Evolutionary conservation across 2,329 filamentous ascomycete species (phyloP).

Genomic region (Xylaria hypoxylon): DNA sequence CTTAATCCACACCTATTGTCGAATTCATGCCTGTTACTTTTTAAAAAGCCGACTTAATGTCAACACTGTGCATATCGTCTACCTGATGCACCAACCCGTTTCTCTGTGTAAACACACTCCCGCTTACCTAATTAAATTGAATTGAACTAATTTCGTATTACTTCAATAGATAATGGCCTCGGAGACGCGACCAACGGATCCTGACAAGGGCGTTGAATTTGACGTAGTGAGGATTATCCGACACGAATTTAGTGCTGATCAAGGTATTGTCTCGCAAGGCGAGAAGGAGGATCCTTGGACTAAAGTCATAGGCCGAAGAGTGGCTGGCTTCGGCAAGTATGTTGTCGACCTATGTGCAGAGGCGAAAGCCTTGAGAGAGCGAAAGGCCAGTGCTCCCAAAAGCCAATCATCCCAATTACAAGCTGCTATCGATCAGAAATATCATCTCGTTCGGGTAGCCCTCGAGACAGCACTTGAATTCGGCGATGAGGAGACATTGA

Average conservation of each 20-base stretch:
- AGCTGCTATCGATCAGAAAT: conserved; percentile 57
- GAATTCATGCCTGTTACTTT: not conserved
- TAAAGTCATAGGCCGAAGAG: conserved; percentile 52
- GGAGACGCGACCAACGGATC: conserved; percentile 41
- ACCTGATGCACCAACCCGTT: not conserved
- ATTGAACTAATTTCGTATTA: conserved; percentile 15
- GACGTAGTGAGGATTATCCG: conserved; percentile 48
- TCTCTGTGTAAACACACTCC: not conserved
- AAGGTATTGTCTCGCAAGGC: conserved; percentile 39
- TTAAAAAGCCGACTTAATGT: not conserved
- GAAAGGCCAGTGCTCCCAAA: conserved; percentile 50
- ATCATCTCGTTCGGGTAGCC: conserved; percentile 62
- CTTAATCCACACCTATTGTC: not conserved
- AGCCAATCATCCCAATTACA: conserved; percentile 49
- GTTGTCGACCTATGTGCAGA: conserved; percentile 49
- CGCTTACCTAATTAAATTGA: not conserved
- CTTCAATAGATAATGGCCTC: conserved; percentile 40
- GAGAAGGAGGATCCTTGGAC: conserved; percentile 49
- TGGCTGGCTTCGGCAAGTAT: conserved; percentile 61
- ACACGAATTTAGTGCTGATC: conserved; percentile 38
- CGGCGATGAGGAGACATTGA: conserved; percentile 66
- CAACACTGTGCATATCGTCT: not conserved
- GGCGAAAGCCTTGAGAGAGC: conserved; percentile 44
- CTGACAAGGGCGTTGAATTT: conserved; percentile 44
- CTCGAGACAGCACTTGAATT: conserved; percentile 66